Evolutionary conservation across 2,329 filamentous ascomycete species (phyloP).

Genomic region (Cladosporium sphaerospermum): DNA sequence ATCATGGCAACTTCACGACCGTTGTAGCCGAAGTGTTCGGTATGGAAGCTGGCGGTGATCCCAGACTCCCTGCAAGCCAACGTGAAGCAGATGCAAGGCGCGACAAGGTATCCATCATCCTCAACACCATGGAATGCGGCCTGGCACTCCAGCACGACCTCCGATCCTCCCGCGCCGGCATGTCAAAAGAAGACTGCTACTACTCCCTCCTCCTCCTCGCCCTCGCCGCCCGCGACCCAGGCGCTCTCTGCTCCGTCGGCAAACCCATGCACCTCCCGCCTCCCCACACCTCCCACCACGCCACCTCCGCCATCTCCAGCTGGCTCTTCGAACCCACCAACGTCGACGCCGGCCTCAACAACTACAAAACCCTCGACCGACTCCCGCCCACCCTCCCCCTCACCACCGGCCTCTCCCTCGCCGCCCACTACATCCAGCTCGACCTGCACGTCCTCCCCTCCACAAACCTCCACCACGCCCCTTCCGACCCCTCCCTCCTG

Average conservation of each 20-base stretch:
- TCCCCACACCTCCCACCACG: background rate
- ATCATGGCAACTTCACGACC: constrained; percentile 31
- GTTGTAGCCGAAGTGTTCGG: constrained; percentile 35
- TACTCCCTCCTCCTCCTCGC: constrained; percentile 36
- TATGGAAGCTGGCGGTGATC: constrained; percentile 39
- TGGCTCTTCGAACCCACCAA: constrained; percentile 29
- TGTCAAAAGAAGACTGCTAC: constrained; percentile 35
- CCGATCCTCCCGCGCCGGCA: constrained; percentile 18
- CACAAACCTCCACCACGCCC: constrained; percentile 27
- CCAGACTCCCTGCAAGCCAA: constrained; percentile 34
- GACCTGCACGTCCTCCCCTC: constrained; percentile 36
- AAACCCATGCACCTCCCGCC: constrained; percentile 22
- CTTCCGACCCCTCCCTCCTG: constrained; percentile 19
- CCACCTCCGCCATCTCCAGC: constrained; percentile 14
- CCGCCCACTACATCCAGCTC: constrained; percentile 35
- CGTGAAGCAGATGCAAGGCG: constrained; percentile 37
- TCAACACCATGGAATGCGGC: constrained; percentile 36
- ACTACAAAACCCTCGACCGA: constrained; percentile 27
- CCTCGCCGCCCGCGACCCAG: constrained; percentile 36
- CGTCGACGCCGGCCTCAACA: constrained; percentile 30
- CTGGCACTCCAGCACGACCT: constrained; percentile 29
- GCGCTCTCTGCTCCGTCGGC: constrained; percentile 34
- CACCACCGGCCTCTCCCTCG: constrained; percentile 25
- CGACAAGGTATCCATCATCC: constrained; percentile 38
- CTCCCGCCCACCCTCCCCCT: constrained; percentile 18